Evolutionary conservation across 2,329 filamentous ascomycete species (phyloP).

Genomic region (Macrophomina phaseolina): DNA sequence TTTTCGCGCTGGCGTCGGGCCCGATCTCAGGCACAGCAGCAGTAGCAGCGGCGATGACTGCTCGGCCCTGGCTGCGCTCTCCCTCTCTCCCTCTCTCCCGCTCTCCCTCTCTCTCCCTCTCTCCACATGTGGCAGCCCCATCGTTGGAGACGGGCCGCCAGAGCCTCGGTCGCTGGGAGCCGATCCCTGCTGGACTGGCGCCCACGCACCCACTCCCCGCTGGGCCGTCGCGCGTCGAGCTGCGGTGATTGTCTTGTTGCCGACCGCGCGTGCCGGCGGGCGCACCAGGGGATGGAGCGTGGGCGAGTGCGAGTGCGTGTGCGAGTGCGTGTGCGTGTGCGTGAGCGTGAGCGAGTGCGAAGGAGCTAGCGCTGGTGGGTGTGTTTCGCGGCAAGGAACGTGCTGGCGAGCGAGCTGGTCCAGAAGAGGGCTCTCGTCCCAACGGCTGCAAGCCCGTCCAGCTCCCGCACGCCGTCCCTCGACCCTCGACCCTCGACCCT

Average conservation of each 20-base stretch:
- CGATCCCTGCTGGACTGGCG: constrained; percentile 14
- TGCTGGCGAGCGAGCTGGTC: neutral
- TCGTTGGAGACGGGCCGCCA: neutral
- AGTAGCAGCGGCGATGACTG: too few species aligned
- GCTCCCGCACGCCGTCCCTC: neutral
- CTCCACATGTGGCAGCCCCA: constrained; percentile 2
- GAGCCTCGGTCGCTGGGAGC: constrained; percentile 3
- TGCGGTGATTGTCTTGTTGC: constrained; percentile 6
- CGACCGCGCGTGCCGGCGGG: constrained; percentile 14
- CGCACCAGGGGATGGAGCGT: neutral
- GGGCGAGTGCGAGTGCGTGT: neutral
- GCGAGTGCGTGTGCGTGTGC: neutral
- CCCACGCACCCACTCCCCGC: constrained; percentile 10
- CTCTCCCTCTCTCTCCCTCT: neutral
- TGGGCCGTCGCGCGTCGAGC: neutral
- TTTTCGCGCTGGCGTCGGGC: neutral
- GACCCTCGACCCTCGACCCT: neutral
- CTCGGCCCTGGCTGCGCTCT: too few species aligned
- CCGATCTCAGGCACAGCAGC: neutral
- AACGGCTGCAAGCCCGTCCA: neutral
- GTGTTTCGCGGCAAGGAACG: constrained; percentile 7
- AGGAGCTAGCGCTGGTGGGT: constrained; percentile 9
- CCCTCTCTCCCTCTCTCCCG: too few species aligned
- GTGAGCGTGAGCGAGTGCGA: neutral
- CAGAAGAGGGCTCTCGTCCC: neutral